These are phyloP conservation scores for Petasospora rhodanensis DNA, from an alignment of 1,139 yeast species.

Conservation along the genomic window DNA sequence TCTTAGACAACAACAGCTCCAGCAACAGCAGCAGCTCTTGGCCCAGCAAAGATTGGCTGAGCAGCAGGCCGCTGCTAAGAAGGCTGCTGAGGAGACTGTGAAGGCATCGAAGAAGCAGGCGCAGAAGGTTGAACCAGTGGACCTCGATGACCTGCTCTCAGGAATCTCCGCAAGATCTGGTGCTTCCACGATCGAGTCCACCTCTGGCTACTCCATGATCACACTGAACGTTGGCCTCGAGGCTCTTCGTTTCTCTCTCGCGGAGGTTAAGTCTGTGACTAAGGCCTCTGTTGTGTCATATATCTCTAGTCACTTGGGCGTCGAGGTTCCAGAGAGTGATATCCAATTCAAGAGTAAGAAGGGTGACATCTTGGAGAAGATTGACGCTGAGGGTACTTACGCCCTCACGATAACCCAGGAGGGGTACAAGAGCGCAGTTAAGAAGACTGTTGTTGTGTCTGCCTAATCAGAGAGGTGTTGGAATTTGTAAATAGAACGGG, in stretches of 20 bases:
- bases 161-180: constrained; percentile 13
- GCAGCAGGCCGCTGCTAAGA: constrained; percentile 1
- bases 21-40: constrained; percentile 7
- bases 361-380: constrained; percentile 9
- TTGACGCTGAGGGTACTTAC: constrained; percentile 15
- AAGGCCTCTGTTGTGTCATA: constrained; percentile 9
- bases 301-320: constrained; percentile 10
- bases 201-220: constrained; percentile 21
- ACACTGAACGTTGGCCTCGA: constrained; percentile 17
- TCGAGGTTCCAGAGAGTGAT: constrained; percentile 17
- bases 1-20: constrained; percentile 11
- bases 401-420: constrained; percentile 14
- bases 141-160: constrained; percentile 20
- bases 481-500: constrained; percentile 1
- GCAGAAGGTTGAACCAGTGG: constrained; percentile 13
- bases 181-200: constrained; percentile 5
- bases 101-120: constrained; percentile 5
- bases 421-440: constrained; percentile 9
- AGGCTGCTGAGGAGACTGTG: constrained; percentile 2
- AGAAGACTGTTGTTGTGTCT: constrained; percentile 16
- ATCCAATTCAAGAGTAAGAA: constrained; percentile 7
- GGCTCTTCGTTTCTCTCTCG: constrained; percentile 3
- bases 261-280: constrained; percentile 4
- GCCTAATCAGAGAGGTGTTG: constrained; percentile 3
- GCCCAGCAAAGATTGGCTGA: constrained; percentile 7